Evolutionary conservation across 2,329 filamentous ascomycete genomes (phyloP).

Genomic region (Stromatinia cepivora): DNA sequence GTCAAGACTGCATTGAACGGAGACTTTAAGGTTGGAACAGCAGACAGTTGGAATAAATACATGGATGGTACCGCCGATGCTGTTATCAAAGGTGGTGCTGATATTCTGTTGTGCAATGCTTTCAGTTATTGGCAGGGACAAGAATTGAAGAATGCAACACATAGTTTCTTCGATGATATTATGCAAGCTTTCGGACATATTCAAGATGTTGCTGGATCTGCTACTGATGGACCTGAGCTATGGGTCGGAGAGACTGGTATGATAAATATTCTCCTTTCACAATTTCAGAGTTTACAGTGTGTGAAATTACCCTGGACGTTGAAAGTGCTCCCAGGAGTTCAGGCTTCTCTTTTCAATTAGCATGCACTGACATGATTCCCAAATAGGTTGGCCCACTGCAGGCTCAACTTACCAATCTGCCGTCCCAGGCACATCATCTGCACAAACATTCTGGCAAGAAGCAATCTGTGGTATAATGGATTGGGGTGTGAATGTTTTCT

Average conservation of each 20-base stretch:
- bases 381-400: slow-evolving; percentile 58
- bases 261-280: neutral
- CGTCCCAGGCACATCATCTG: slow-evolving; percentile 59
- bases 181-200: slow-evolving; percentile 63
- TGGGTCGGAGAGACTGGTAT: slow-evolving; percentile 66
- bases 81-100: slow-evolving; percentile 56
- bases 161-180: slow-evolving; percentile 68
- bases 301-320: neutral
- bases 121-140: slow-evolving; percentile 74
- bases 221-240: slow-evolving; percentile 57
- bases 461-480: slow-evolving; percentile 63
- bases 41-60: slow-evolving; percentile 73
- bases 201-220: slow-evolving; percentile 56
- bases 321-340: neutral
- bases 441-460: slow-evolving; percentile 59
- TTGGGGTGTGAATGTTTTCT: slow-evolving; percentile 69
- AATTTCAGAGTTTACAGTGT: neutral
- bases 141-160: slow-evolving; percentile 53
- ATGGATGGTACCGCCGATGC: slow-evolving; percentile 67
- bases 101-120: slow-evolving; percentile 64
- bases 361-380: slow-evolving; percentile 8
- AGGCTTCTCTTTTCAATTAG: neutral
- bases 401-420: slow-evolving; percentile 63
- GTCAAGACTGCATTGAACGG: slow-evolving; percentile 56
- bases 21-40: slow-evolving; percentile 61